Base-by-base conservation (phyloP, 129 eudicot species). In the Chrysanthemum lavandulifolium region DNA sequence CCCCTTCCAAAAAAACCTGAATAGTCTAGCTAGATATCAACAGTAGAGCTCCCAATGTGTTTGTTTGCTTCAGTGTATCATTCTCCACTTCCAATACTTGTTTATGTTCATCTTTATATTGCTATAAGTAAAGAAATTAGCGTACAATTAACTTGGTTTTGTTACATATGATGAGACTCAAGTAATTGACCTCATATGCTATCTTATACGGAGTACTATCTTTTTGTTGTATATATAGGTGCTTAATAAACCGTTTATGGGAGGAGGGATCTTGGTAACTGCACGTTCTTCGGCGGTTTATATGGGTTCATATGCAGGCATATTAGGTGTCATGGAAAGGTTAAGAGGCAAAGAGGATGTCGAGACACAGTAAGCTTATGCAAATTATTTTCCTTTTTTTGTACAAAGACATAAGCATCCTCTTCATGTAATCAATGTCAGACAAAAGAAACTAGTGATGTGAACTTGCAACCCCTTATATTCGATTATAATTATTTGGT, bases 361-460 rank as follows among this genome's bases (percentile, higher is more conserved):
- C 10, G 10, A 55, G 61, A 55, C 61, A 55, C 16, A 55, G 61
- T 55, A 55, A 55, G 61, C 25, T 55, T 55, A 55, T 55, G 61
- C 61, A 55, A 55, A 55, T 15, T 15, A 55, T 16, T 55, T 54
- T 7, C 21, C 10, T 5, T 55, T 6, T 36, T 40, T 40, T 1
- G 47, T 40, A 40, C 7, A 15, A 19, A 55, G 21, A 16, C 7
- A 16, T 55, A 25, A 14, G 61, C 12, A 55, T 55, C 2, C 7
- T 15, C 10, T 55, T 55, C 21, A 55, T 55, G 61, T 55, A 1
- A 14, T 55, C 61, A 14, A 55, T 40, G 10, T 40, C 47, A 40
- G 47, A 40, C 47, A 55, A 15, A 55, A 15, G 25, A 19, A 19
- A 14, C 25, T 2, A 15, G 16, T 55, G 3, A 55, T 55, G 25